Evolutionary conservation across 805 yeast species (phyloP), one percentile per base, ranked within the genome.

Genomic region (Maudiozyma turicensis): DNA sequence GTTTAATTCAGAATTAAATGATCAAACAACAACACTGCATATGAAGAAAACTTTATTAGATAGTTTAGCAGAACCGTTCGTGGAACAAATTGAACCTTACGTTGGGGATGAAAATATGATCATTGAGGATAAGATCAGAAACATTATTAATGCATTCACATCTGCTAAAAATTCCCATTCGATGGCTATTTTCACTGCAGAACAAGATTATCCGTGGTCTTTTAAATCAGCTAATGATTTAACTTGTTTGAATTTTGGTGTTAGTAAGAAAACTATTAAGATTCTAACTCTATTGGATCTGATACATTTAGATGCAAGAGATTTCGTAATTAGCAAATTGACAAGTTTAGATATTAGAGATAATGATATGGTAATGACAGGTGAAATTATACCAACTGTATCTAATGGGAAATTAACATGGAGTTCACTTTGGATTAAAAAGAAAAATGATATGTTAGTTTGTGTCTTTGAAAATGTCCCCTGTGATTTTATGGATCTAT

Each of bases 391-490:
- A 8, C 95, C 93, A 8, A 83, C 87, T 44, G 71, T 77, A 35
- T 77, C 55, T 5, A 50, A 49, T 26, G 50, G 49, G 11, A 43
- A 43, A 33, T 20, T 44, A 7, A 10, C 14, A 14, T 48, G 50
- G 50, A 35, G 37, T n/a, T 50, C 58, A 5, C 7, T 45, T 15
- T 90, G 96, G 96, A 95, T 91, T 1, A 89, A 88, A 57, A 71
- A 78, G 50, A 78, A 80, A 55, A 81, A 81, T 2, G 78, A 77
- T 43, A 65, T 84, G 50, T 73, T 88, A 45, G 82, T 87, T 46
- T 81, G 90, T 69, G 86, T 86, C 70, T 82, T 89, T 60, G 95
- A 88, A 58, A 93, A 86, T 60, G 86, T 87, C 30, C 85, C 80
- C 1, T 78, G 82, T 57, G 80, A 75, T 56, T 78, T 82, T 6